These are phyloP conservation scores for Coniochaeta sp. DNA, from an alignment of 2,329 filamentous ascomycete genomes.

Conservation along the genomic window DNA sequence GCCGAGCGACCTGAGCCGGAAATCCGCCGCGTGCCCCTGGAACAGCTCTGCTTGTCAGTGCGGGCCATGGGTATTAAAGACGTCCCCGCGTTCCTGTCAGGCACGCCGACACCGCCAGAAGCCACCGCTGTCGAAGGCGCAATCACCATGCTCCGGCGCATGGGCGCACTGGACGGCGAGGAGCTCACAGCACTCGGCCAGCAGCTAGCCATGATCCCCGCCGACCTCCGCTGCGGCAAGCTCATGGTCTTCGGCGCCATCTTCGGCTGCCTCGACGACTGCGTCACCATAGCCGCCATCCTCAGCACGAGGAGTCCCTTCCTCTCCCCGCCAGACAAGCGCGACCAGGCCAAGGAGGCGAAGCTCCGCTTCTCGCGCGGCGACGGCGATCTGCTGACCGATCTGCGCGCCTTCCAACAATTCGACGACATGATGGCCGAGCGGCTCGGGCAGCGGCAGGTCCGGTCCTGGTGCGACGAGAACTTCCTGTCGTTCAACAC, in stretches of 20 bases:
- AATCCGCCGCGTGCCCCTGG: constrained; percentile 84
- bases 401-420: constrained; percentile 73
- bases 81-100: constrained; percentile 71
- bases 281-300: constrained; percentile 82
- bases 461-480: constrained; percentile 72
- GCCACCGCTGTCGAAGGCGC: constrained; percentile 80
- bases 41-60: constrained; percentile 90
- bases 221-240: constrained; percentile 87
- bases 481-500: constrained; percentile 82
- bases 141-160: constrained; percentile 67
- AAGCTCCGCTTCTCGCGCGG: constrained; percentile 65
- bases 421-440: constrained; percentile 64
- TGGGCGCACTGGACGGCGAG: constrained; percentile 82
- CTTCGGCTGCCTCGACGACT: constrained; percentile 85
- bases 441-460: constrained; percentile 50
- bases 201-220: constrained; percentile 91
- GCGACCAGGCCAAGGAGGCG: constrained; percentile 74
- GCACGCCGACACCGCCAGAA: constrained; percentile 84
- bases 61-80: constrained; percentile 89
- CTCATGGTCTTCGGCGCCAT: constrained; percentile 92
- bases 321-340: constrained; percentile 70
- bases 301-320: constrained; percentile 88
- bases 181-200: constrained; percentile 85
- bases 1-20: constrained; percentile 83
- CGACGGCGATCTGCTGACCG: constrained; percentile 84